Evolutionary conservation across 2,329 filamentous ascomycete species (phyloP).

Genomic region (Tricladium varicosporioides): DNA sequence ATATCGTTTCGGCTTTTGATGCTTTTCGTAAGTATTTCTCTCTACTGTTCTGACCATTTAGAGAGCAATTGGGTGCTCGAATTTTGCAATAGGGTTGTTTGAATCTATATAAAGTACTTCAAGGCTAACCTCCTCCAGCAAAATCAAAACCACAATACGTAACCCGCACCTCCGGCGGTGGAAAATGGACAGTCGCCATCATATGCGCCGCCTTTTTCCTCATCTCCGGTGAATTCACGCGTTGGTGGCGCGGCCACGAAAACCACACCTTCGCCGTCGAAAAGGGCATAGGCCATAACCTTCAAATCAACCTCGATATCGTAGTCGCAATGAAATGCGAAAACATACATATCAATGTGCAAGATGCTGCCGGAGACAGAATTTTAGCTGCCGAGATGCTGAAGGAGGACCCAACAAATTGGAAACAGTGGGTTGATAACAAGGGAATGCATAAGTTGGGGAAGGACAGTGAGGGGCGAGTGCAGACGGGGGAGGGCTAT

Average conservation of each 20-base stretch:
- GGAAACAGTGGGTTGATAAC: conserved; percentile 76
- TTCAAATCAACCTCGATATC: conserved; percentile 96
- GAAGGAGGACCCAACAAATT: conserved; percentile 73
- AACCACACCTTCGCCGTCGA: conserved; percentile 91
- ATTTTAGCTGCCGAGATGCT: conserved; percentile 79
- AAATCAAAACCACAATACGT: conserved; percentile 96
- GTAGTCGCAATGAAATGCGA: conserved; percentile 85
- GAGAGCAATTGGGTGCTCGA: neutral
- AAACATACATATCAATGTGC: conserved; percentile 93
- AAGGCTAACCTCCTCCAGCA: conserved; percentile 49
- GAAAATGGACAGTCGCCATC: conserved; percentile 90
- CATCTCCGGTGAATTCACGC: conserved; percentile 70
- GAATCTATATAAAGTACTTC: neutral
- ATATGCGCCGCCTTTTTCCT: conserved; percentile 72
- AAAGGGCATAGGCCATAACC: conserved; percentile 78
- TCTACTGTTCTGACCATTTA: neutral
- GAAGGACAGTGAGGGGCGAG: conserved; percentile 51
- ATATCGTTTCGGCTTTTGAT: conserved; percentile 84
- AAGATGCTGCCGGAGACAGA: conserved; percentile 89
- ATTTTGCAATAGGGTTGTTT: neutral
- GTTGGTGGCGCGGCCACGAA: conserved; percentile 83
- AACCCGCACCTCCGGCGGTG: conserved; percentile 77
- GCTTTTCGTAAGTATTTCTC: conserved; percentile 75
- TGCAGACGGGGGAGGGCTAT: conserved; percentile 57
- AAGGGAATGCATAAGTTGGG: conserved; percentile 64